Percentiles rank a stretch among this genome's conserved stretches.
Evolutionary conservation across 495 filamentous ascomycete genomes (phyloP).

Genomic region (Aspergillus leporis): DNA sequence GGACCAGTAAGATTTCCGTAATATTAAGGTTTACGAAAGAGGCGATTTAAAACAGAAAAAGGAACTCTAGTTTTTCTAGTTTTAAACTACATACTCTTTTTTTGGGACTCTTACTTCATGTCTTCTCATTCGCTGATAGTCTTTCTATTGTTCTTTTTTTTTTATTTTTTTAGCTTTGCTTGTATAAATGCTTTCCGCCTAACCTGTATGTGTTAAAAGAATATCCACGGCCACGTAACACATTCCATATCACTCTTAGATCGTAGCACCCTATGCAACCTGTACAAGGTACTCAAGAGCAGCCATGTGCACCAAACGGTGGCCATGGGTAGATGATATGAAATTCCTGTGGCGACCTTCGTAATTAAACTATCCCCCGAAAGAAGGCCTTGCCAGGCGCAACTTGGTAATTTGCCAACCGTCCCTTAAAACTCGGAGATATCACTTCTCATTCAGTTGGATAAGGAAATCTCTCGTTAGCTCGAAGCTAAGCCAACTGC

Average conservation of each 20-base stretch:
- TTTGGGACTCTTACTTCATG: too few relatives aligned
- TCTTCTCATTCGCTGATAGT: background rate
- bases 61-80: too few relatives aligned
- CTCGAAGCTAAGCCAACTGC: conserved; percentile 97
- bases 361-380: background rate
- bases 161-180: background rate
- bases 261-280: background rate
- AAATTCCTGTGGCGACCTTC: background rate
- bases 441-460: conserved; percentile 46
- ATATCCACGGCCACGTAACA: background rate
- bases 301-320: background rate
- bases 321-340: background rate
- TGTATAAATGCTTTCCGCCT: background rate
- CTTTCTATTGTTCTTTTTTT: background rate
- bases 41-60: too few relatives aligned
- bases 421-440: conserved; percentile 8
- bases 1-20: too few relatives aligned
- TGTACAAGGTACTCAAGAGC: background rate
- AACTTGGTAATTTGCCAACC: background rate
- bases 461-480: conserved; percentile 84
- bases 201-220: background rate
- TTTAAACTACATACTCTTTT: too few relatives aligned
- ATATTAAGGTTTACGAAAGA: too few relatives aligned
- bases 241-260: background rate
- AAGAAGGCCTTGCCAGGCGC: background rate